A percentile compares a stretch with the other conserved stretches of the same genome.
Evolutionary conservation across 345 rosid species (phyloP).

Genomic region (Brassica incana): DNA sequence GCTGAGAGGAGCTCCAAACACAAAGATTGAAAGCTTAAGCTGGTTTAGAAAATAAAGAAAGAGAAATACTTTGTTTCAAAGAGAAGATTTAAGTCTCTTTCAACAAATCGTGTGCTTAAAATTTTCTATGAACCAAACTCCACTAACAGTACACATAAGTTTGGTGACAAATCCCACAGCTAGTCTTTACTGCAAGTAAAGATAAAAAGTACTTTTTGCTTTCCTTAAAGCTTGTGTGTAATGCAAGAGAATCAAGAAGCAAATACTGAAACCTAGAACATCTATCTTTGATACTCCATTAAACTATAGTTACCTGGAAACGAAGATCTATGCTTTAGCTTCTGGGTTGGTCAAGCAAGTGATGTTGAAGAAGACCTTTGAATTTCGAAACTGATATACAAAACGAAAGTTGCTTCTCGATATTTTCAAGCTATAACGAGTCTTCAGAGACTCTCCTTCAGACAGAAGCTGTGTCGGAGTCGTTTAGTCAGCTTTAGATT

Average conservation of each 20-base stretch:
- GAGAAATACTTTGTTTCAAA: constrained; percentile 66
- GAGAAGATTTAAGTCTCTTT: constrained; percentile 75
- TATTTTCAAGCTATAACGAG: constrained; percentile 3
- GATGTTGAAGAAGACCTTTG: constrained; percentile 35
- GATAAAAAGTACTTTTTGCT: neutral
- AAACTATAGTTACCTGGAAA: constrained; percentile 27
- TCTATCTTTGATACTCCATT: constrained; percentile 2
- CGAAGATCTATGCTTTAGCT: constrained; percentile 26
- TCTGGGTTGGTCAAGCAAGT: neutral
- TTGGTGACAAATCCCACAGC: constrained; percentile 35
- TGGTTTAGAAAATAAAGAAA: constrained; percentile 14
- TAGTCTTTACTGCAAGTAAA: constrained; percentile 22
- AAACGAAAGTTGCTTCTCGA: constrained; percentile 45
- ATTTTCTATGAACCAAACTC: constrained; percentile 47
- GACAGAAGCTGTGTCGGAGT: constrained; percentile 52
- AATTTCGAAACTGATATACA: constrained; percentile 42
- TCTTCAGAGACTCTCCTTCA: neutral
- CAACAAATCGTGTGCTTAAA: constrained; percentile 62
- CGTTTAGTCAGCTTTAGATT: constrained; percentile 40
- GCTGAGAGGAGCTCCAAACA: neutral
- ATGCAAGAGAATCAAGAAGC: constrained; percentile 15
- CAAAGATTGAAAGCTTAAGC: constrained; percentile 16
- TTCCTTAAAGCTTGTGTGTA: constrained; percentile 5
- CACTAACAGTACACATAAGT: constrained; percentile 44
- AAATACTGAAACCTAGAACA: neutral